Percentiles rank a stretch among this genome's conserved stretches.
Conservation (phyloP, 139 green algal species). For the Eudorina sp. region DNA sequence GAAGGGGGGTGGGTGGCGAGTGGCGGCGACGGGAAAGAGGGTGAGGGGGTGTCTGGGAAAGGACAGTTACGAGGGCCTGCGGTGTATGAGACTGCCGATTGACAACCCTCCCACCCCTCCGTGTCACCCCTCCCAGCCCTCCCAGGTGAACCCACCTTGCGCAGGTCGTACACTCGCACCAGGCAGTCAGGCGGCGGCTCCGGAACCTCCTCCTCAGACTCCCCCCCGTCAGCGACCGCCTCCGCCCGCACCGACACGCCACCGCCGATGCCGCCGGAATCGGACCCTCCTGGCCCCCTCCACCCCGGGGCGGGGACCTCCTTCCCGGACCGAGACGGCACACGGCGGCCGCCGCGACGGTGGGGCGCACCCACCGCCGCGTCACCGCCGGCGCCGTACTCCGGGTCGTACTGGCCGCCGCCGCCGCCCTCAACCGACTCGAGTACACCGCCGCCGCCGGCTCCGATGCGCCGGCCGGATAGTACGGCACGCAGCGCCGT, state of each 20-base stretch:
- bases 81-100: too few species aligned
- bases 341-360: neutral
- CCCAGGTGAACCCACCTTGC: neutral
- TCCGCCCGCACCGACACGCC: neutral
- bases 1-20: too few species aligned
- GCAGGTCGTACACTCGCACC: conserved; percentile 12
- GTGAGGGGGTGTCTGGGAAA: too few species aligned
- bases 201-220: neutral
- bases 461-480: neutral
- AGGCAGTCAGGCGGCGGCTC: neutral
- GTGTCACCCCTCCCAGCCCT: neutral
- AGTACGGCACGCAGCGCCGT: neutral
- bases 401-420: too few species aligned
- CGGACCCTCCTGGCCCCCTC: too few species aligned
- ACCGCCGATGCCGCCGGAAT: too few species aligned
- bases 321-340: neutral
- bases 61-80: too few species aligned
- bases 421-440: too few species aligned
- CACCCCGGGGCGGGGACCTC: neutral
- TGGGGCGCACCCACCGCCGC: neutral
- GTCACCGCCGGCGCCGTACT: too few species aligned
- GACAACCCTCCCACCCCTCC: neutral
- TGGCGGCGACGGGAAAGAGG: too few species aligned
- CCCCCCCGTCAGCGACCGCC: neutral
- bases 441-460: neutral